A percentile compares a stretch with the other conserved stretches of the same genome.
phyloP scores from a whole-genome alignment of 2,329 filamentous ascomycete species.

The Colletotrichum orchidophilum region DNA sequence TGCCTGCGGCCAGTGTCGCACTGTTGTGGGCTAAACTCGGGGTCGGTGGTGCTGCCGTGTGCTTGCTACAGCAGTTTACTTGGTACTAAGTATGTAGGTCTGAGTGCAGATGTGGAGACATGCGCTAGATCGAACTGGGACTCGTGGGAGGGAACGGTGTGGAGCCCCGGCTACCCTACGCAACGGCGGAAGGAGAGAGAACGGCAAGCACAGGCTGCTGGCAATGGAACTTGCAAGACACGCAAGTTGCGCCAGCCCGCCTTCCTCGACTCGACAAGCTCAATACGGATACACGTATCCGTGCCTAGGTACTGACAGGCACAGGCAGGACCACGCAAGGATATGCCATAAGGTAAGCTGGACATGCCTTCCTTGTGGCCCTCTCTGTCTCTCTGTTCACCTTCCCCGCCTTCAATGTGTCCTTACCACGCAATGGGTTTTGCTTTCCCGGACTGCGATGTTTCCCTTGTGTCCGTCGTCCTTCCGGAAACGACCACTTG shows the following conservation, averaged over 20 bases:
- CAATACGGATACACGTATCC: not conserved
- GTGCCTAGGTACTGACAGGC: not conserved
- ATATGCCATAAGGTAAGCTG: constrained; percentile 1
- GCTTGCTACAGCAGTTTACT: not conserved
- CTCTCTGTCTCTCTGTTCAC: not conserved
- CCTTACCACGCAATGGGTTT: not conserved
- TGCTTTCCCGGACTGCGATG: not conserved
- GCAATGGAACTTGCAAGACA: not conserved
- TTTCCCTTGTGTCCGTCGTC: not conserved
- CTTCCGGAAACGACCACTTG: not conserved
- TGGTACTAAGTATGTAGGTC: not conserved
- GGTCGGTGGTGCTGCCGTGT: not conserved
- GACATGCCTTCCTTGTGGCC: constrained; percentile 2
- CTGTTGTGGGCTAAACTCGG: constrained; percentile 22
- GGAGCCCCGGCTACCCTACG: not conserved
- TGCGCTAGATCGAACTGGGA: constrained; percentile 1
- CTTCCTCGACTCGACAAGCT: too few species aligned
- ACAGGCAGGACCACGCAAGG: constrained; percentile 8
- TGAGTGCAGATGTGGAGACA: not conserved
- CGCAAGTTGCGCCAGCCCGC: not conserved
- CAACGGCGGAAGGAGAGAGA: constrained; percentile 9
- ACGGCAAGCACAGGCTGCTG: constrained; percentile 1
- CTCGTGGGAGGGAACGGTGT: not conserved
- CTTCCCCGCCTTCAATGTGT: not conserved
- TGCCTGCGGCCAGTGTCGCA: not conserved